Evolutionary conservation across 345 rosid species (phyloP), one percentile per base, ranked within the genome.

Genomic region (Cardiospermum halicacabum): DNA sequence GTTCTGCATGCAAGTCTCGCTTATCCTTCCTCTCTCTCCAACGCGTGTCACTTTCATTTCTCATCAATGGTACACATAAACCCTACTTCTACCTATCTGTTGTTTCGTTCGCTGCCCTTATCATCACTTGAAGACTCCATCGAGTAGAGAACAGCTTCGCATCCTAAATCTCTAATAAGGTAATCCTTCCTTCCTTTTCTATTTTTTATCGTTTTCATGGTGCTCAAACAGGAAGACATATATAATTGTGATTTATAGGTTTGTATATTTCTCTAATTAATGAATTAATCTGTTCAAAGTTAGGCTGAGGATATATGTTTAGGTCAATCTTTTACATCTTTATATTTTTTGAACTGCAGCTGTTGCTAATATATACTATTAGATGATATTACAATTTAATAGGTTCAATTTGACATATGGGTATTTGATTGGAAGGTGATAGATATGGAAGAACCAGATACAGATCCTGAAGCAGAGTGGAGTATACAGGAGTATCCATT

Each of bases 381-480:
- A 4, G 49, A 43, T 43, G 18, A 43, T n/a, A 4, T 8, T n/a
- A 5, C 39, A 16, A 16, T 58, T 22, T 15, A n/a, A 3, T 24
- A 11, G 15, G 30, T 53, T 13, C 1, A 18, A 3, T 43, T 42
- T 7, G 31, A 54, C 11, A 32, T 19, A 15, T 28, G 48, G 21
- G n/a, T 30, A 9, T 32, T 40, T 42, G 15, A 27, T 53, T 64
- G 16, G 47, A 34, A 31, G 45, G 58, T 21, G 43, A 27, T 40
- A n/a, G 7, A 39, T 26, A 24, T 78, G 87, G 82, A 75, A 39
- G 78, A 71, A 5, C 70, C 45, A 5, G 51, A 47, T 11, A 6
- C 11, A 36, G 60, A 37, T 5, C 31, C 25, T 31, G 71, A 45
- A 26, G 19, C 24, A 27, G 76, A 72, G 21, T 65, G 85, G 81